These are phyloP conservation scores for Gracilaria caudata DNA, from an alignment of 23 red algal species.

Conservation along the genomic window DNA sequence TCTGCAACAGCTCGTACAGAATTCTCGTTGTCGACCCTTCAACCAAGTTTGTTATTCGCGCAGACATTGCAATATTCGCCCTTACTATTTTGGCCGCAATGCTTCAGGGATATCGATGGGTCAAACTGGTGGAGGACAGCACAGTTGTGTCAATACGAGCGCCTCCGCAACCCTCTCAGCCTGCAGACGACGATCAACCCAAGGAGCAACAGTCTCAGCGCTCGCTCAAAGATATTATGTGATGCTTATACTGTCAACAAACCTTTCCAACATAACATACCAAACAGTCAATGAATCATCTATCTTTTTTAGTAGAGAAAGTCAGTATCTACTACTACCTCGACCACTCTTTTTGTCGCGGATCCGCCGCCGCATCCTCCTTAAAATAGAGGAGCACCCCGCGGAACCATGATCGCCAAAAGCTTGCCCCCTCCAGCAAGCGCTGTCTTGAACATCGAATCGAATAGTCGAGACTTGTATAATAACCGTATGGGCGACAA, in stretches of 20 bases:
- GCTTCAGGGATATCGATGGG: constrained; percentile 47
- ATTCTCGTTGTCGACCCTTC: constrained; percentile 31
- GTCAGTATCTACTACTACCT: constrained; percentile 17
- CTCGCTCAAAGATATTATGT: neutral
- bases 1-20: constrained; percentile 15
- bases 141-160: neutral
- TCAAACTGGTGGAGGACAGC: constrained; percentile 20
- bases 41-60: constrained; percentile 24
- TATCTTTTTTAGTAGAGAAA: constrained; percentile 15
- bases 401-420: neutral
- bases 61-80: constrained; percentile 47
- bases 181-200: neutral
- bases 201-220: neutral
- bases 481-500: constrained; percentile 51
- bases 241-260: neutral
- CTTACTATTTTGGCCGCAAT: constrained; percentile 25
- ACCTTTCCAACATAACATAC: neutral
- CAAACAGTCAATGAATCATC: constrained; percentile 10
- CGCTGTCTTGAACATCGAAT: neutral
- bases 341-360: neutral
- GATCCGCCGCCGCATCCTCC: no score
- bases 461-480: constrained; percentile 31
- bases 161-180: neutral
- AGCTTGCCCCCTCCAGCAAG: neutral
- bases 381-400: neutral